A percentile compares a stretch with the other conserved stretches of the same genome.
Conservation (phyloP, 192 early-diverging fungal genomes). For the Lobosporangium transversale region DNA sequence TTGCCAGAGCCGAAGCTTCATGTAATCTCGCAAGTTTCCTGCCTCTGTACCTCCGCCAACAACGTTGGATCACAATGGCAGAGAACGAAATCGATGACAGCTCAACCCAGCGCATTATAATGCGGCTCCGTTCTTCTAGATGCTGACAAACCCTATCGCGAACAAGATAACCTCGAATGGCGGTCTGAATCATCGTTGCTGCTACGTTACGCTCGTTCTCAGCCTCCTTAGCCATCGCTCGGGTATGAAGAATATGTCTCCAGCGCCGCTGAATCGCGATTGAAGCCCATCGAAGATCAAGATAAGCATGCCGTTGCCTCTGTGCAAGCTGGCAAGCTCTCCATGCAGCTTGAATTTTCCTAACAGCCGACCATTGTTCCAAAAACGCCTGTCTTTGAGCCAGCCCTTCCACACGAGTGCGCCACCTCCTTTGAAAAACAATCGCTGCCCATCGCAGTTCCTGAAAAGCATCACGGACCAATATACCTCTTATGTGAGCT, state of each 20-base stretch:
- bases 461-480: constrained; percentile 14
- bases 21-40: constrained; percentile 11
- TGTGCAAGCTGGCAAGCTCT: constrained; percentile 14
- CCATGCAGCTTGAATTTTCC: constrained; percentile 30
- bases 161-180: constrained; percentile 31
- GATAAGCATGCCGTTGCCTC: constrained; percentile 16
- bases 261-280: constrained; percentile 35
- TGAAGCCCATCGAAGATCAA: constrained; percentile 29
- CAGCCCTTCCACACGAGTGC: constrained; percentile 11
- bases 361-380: constrained; percentile 23
- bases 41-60: constrained; percentile 22
- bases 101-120: constrained; percentile 29
- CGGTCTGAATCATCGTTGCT: constrained; percentile 33
- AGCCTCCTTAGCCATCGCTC: neutral
- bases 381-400: constrained; percentile 20
- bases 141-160: constrained; percentile 20
- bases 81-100: constrained; percentile 18
- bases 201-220: constrained; percentile 14
- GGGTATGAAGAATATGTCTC: constrained; percentile 20
- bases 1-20: constrained; percentile 13
- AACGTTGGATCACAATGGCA: constrained; percentile 40
- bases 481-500: constrained; percentile 23
- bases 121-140: constrained; percentile 28
- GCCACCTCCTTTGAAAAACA: constrained; percentile 29
- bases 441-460: constrained; percentile 29